Percentiles rank a stretch among this genome's conserved stretches.
Evolutionary conservation across 2,329 filamentous ascomycete species (phyloP).

Genomic region (Fusarium pseudograminearum): DNA sequence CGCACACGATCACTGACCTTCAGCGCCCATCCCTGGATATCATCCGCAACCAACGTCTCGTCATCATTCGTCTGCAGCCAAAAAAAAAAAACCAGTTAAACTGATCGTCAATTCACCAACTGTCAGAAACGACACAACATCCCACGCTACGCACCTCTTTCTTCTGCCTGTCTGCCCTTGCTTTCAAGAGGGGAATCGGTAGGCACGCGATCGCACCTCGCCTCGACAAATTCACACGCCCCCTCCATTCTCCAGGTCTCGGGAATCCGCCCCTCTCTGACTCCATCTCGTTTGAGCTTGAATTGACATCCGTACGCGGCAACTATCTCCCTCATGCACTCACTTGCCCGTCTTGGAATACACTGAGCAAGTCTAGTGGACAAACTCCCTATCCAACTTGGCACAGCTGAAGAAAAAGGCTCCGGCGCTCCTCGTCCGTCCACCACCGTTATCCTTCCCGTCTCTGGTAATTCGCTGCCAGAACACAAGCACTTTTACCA

Average conservation of each 20-base stretch:
- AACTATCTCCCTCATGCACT: conserved; percentile 39
- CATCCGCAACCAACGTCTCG: conserved; percentile 24
- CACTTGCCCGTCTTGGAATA: conserved; percentile 48
- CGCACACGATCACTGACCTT: conserved; percentile 39
- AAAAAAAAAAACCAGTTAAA: conserved; percentile 16
- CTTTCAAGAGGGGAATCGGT: conserved; percentile 21
- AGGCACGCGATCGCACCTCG: conserved; percentile 47
- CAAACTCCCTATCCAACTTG: conserved; percentile 22
- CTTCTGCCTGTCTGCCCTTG: conserved; percentile 2
- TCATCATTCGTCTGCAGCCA: conserved; percentile 31
- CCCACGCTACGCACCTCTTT: conserved; percentile 36
- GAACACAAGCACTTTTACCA: conserved; percentile 21
- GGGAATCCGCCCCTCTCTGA: conserved; percentile 42
- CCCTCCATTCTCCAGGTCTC: conserved; percentile 41
- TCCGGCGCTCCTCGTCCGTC: conserved; percentile 30
- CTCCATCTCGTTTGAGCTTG: conserved; percentile 30
- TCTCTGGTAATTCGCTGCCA: conserved; percentile 32
- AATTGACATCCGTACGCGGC: conserved; percentile 14
- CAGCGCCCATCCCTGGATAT: conserved; percentile 27
- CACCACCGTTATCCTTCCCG: conserved; percentile 28
- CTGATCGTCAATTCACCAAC: conserved; percentile 22
- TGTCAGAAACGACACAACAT: conserved; percentile 37
- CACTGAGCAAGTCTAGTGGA: conserved; percentile 28
- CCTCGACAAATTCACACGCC: conserved; percentile 39
- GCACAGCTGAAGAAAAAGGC: conserved; percentile 27